A percentile compares a stretch with the other conserved stretches of the same genome.
Conservation (phyloP, 257 asterid genomes). For the Pogostemon cablin region DNA sequence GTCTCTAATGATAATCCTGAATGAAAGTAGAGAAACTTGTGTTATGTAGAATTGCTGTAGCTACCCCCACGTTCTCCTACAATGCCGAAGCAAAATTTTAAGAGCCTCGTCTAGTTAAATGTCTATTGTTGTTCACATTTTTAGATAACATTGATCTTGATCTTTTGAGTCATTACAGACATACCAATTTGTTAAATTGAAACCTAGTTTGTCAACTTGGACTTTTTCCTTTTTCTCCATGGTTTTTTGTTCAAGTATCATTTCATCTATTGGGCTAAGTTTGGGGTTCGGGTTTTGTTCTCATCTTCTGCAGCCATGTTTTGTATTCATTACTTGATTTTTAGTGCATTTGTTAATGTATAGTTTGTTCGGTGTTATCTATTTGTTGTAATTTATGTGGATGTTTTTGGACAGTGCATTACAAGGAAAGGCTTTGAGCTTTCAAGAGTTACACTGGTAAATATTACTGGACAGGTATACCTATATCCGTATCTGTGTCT, state of each 20-base stretch:
- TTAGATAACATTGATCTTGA: background rate
- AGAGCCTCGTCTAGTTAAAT: background rate
- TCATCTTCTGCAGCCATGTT: background rate
- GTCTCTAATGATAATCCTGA: constrained; percentile 27
- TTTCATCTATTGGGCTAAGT: background rate
- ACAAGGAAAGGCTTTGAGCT: constrained; percentile 90
- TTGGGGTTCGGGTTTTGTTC: constrained; percentile 18
- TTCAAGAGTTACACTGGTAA: constrained; percentile 83
- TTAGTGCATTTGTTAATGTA: constrained; percentile 19
- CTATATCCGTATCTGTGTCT: background rate
- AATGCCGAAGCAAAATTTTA: background rate
- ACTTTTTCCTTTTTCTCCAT: constrained; percentile 18
- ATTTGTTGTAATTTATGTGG: constrained; percentile 6
- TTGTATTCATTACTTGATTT: constrained; percentile 17
- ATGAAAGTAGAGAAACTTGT: background rate
- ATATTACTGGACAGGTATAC: constrained; percentile 72
- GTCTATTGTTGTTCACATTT: too few species aligned
- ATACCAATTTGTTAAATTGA: background rate
- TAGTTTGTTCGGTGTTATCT: constrained; percentile 5
- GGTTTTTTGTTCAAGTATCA: constrained; percentile 4
- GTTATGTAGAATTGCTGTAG: constrained; percentile 7
- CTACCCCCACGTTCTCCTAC: background rate
- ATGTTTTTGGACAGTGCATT: constrained; percentile 62
- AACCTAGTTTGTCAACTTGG: background rate
- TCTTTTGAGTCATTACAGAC: background rate